Evolutionary conservation across 345 rosid species (phyloP), one percentile per base, ranked within the genome.

Genomic region (Noccaea caerulescens): DNA sequence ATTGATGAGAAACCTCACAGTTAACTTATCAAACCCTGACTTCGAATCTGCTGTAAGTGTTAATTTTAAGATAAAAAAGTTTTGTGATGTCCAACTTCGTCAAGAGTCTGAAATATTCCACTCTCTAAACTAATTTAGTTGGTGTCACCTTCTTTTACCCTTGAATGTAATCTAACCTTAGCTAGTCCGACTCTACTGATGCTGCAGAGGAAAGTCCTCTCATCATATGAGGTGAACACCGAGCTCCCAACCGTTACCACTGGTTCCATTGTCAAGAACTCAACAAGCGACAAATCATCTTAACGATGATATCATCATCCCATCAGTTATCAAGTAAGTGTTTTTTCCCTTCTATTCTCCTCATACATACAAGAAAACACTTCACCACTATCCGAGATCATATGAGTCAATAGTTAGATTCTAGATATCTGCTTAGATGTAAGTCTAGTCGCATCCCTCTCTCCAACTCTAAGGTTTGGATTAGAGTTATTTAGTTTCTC

Each of bases 1-100:
- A 65, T 65, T 94, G 87, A 94, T 91, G 93, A 86, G 83, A 76
- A 94, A 94, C 84, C 91, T 94, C 66, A 81, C 93, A 36, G 72
- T 89, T 27, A 94, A 94, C 84, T 79, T 94, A 86, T 82, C 88
- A 58, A 84, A 83, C 78, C 96, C 97, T 76, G 93, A 84, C 74
- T 87, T 87, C 69, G 95, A 89, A 82, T 85, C 95, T 76, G 39
- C 84, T 70, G 99, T 91, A 85, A 89, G 97, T 81, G 50, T 77
- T 72, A 38, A 58, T 64, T 71, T 58, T 50, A 63, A 25, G 74
- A 47, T 55, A 9, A 12, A 32, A 20, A 59, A 8, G 6, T 11
- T 43, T 50, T 39, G 66, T 45, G 64, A 13, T 45, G 30, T 53
- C 27, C 23, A 60, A 41, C 68, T 33, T 43, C 42, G 18, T 62